Percentiles rank a stretch among this genome's conserved stretches.
Evolutionary conservation across 164 flowering plant genomes (phyloP).

Genomic region (Liquidambar formosana): DNA sequence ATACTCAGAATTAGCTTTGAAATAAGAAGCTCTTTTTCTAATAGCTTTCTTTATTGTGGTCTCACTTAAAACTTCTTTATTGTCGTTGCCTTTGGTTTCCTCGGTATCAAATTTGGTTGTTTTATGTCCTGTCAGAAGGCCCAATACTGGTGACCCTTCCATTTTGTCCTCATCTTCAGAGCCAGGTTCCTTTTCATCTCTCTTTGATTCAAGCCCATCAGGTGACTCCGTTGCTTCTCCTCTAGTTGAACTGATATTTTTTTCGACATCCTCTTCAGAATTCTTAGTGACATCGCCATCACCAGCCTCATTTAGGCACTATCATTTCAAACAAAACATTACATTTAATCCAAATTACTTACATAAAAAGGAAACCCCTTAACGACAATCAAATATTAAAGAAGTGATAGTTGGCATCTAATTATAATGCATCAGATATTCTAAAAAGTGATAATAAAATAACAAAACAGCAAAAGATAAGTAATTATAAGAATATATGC

Average conservation of each 20-base stretch:
- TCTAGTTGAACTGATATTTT: neutral
- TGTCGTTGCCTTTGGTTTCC: slow-evolving; percentile 22
- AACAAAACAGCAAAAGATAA: no score
- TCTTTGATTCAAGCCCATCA: slow-evolving; percentile 28
- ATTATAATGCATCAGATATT: no score
- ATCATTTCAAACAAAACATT: neutral
- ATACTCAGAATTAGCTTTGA: slow-evolving; percentile 72
- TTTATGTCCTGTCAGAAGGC: slow-evolving; percentile 41
- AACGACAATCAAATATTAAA: no score
- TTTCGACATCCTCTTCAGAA: slow-evolving; percentile 15
- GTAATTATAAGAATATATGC: no score
- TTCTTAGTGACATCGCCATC: slow-evolving; percentile 18
- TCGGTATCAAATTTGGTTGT: slow-evolving; percentile 28
- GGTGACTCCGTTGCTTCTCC: slow-evolving; percentile 25
- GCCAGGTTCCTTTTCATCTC: slow-evolving; percentile 30
- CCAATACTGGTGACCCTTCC: slow-evolving; percentile 67
- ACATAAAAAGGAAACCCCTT: no score
- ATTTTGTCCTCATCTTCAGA: slow-evolving; percentile 43
- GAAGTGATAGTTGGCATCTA: no score
- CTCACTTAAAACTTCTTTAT: slow-evolving; percentile 39
- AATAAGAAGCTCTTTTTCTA: slow-evolving; percentile 56
- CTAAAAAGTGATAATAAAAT: no score
- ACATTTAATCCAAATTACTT: no score
- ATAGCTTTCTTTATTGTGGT: slow-evolving; percentile 59
- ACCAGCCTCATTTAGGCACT: slow-evolving; percentile 26